Percentiles rank a stretch among this genome's conserved stretches.
These are phyloP conservation scores for Fusarium paranaense DNA, from an alignment of 2,329 filamentous ascomycete genomes.

Conservation along the genomic window DNA sequence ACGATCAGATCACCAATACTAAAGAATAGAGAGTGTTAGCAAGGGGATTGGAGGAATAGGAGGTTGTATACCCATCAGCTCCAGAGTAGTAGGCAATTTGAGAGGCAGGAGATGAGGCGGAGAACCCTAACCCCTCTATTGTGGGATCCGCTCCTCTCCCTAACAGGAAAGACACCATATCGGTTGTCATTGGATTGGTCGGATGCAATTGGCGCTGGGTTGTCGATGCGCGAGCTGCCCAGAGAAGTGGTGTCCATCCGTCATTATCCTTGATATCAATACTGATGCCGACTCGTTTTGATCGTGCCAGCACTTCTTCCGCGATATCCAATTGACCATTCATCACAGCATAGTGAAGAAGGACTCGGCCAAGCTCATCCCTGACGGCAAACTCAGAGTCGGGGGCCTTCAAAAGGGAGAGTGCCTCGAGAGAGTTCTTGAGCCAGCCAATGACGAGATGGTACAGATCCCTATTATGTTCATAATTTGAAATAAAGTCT, in stretches of 20 bases:
- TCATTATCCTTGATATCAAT: conserved; percentile 8
- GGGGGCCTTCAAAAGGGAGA: not conserved
- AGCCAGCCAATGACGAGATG: not conserved
- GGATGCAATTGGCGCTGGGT: not conserved
- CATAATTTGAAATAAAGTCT: not conserved
- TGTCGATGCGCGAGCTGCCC: conserved; percentile 1
- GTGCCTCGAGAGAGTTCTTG: conserved; percentile 1
- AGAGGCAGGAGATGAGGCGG: not conserved
- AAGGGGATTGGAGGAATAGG: not conserved
- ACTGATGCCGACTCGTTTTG: not conserved
- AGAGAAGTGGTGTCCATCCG: conserved; percentile 20
- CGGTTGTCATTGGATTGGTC: not conserved
- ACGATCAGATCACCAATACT: not conserved
- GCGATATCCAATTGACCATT: not conserved
- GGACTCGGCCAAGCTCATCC: conserved; percentile 7
- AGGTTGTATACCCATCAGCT: not conserved
- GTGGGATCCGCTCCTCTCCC: not conserved
- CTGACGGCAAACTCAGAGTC: conserved; percentile 1
- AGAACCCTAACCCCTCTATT: not conserved
- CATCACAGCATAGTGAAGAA: conserved; percentile 7
- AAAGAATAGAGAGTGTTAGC: not conserved
- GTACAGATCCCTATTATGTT: not conserved
- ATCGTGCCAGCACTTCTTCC: not conserved
- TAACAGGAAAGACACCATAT: not conserved
- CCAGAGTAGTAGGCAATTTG: conserved; percentile 1